phyloP scores from a whole-genome alignment of 352 stramenopile genomes.

The Phytopythium sindhum region DNA sequence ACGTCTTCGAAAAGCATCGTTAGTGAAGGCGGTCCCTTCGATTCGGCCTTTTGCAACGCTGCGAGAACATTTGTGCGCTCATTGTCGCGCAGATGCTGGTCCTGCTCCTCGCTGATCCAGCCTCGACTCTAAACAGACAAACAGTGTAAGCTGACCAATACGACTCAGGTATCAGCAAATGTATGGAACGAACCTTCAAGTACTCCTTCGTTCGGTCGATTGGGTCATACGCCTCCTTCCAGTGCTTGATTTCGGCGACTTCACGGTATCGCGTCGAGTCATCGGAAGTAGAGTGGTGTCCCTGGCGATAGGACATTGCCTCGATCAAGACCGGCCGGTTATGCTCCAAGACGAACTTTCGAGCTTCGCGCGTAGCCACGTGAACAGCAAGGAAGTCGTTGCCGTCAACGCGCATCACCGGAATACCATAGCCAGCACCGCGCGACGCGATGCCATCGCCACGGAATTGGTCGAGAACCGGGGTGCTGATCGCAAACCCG shows the following conservation, averaged over 20 bases:
- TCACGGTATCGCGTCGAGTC: constrained; percentile 96
- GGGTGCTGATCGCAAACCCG: constrained; percentile 97
- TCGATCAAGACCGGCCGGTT: constrained; percentile 95
- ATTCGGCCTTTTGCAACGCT: constrained; percentile 88
- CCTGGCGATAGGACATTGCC: constrained; percentile 97
- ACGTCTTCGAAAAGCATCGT: constrained; percentile 97
- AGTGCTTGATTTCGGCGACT: constrained; percentile 91
- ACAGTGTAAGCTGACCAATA: background rate
- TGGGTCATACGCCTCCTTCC: constrained; percentile 87
- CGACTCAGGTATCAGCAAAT: background rate
- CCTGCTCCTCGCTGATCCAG: constrained; percentile 88
- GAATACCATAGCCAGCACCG: constrained; percentile 95
- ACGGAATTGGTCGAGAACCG: constrained; percentile 94
- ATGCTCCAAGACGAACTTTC: constrained; percentile 88
- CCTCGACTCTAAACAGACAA: constrained; percentile 55
- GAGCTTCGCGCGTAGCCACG: constrained; percentile 87
- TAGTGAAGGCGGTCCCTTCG: constrained; percentile 82
- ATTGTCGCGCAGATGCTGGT: constrained; percentile 77
- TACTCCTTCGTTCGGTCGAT: constrained; percentile 91
- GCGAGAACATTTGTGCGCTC: constrained; percentile 86
- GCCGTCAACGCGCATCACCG: constrained; percentile 96
- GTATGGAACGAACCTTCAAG: constrained; percentile 54
- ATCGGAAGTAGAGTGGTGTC: constrained; percentile 98
- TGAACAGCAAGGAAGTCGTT: constrained; percentile 98
- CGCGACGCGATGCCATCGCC: constrained; percentile 96